Conservation (phyloP, 805 yeast genomes). For the Komagataella mondaviorum region DNA sequence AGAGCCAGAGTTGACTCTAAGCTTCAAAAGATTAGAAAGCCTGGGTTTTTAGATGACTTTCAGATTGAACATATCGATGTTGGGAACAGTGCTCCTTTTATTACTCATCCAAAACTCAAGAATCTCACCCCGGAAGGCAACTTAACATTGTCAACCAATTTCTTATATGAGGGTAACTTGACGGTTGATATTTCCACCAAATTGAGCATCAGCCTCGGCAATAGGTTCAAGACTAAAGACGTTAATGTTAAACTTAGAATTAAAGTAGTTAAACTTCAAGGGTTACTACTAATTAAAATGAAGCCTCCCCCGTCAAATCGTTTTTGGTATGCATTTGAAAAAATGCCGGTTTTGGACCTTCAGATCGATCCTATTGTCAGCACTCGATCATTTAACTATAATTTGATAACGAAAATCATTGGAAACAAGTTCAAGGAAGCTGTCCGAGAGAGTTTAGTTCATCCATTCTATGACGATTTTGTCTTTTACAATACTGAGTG, state of each 20-base stretch:
- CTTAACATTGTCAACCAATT: constrained; percentile 41
- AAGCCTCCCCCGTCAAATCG: constrained; percentile 90
- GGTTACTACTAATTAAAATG: constrained; percentile 52
- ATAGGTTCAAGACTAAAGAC: constrained; percentile 59
- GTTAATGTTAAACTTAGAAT: constrained; percentile 64
- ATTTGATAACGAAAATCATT: constrained; percentile 67
- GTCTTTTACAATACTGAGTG: constrained; percentile 50
- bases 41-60: constrained; percentile 80
- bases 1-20: constrained; percentile 53
- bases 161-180: constrained; percentile 66
- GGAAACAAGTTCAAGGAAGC: constrained; percentile 71
- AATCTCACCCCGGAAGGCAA: constrained; percentile 75
- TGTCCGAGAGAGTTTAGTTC: constrained; percentile 63
- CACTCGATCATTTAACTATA: constrained; percentile 66
- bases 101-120: constrained; percentile 58
- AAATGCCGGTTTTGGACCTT: constrained; percentile 64
- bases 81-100: constrained; percentile 70
- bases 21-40: constrained; percentile 66
- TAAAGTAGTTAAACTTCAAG: constrained; percentile 54
- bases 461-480: constrained; percentile 84
- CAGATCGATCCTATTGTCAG: constrained; percentile 87
- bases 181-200: constrained; percentile 71
- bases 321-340: constrained; percentile 79
- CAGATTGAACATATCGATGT: constrained; percentile 57
- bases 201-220: constrained; percentile 60